Evolutionary conservation across 1,284 basidiomycete genomes (phyloP).

Genomic region (Mycocalia duriaeana): DNA sequence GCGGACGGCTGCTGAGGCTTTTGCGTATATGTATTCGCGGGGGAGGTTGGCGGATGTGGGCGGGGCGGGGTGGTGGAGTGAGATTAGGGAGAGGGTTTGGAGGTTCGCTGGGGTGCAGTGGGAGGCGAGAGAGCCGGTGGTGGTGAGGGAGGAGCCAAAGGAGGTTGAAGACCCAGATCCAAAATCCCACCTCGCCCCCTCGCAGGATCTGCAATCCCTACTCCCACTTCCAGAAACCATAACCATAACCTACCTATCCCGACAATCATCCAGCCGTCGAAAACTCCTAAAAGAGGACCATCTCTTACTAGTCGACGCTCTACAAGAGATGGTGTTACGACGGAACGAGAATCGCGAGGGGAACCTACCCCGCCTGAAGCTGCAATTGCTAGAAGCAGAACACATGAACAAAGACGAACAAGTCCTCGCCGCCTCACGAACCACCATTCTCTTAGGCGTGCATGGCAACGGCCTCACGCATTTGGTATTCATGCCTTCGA

Average conservation of each 20-base stretch:
- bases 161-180: neutral
- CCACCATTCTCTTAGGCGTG: constrained; percentile 73
- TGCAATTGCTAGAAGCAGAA: constrained; percentile 65
- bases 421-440: constrained; percentile 50
- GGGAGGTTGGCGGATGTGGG: constrained; percentile 31
- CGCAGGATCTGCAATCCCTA: constrained; percentile 5
- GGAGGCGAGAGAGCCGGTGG: constrained; percentile 25
- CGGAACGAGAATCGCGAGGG: constrained; percentile 20
- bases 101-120: constrained; percentile 62
- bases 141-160: neutral
- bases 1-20: constrained; percentile 63
- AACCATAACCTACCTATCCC: constrained; percentile 72
- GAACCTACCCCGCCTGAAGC: too few relatives aligned
- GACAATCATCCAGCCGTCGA: constrained; percentile 55
- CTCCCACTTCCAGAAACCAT: constrained; percentile 41
- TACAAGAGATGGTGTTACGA: constrained; percentile 52
- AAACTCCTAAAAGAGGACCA: constrained; percentile 61
- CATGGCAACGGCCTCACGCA: constrained; percentile 81
- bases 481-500: constrained; percentile 72
- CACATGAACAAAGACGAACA: constrained; percentile 66
- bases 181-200: too few relatives aligned
- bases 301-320: constrained; percentile 46
- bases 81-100: constrained; percentile 55
- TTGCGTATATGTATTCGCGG: constrained; percentile 42
- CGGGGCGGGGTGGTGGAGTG: constrained; percentile 75